Conservation (phyloP, 2,329 filamentous ascomycete genomes). For the Immersiporthe knoxdaviesiana region DNA sequence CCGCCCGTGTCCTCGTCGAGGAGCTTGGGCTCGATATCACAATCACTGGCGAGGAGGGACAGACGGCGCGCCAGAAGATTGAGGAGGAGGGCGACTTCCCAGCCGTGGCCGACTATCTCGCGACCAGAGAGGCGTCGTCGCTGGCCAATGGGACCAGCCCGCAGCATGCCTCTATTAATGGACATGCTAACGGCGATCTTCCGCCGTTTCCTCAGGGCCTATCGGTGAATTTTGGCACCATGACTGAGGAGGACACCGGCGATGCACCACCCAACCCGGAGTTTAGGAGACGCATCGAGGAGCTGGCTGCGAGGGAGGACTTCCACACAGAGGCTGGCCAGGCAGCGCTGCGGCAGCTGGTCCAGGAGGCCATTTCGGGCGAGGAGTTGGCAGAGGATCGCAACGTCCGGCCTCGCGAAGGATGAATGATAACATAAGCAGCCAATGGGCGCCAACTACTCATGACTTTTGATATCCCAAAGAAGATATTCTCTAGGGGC, state of each 20-base stretch:
- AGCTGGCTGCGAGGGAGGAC: constrained; percentile 80
- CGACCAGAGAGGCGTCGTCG: constrained; percentile 35
- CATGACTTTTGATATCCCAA: constrained; percentile 59
- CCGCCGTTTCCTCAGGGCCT: constrained; percentile 76
- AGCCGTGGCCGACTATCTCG: constrained; percentile 73
- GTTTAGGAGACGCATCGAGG: constrained; percentile 84
- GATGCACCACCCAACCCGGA: constrained; percentile 71
- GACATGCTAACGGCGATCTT: constrained; percentile 45
- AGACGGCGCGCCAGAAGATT: constrained; percentile 82
- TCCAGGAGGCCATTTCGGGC: constrained; percentile 77
- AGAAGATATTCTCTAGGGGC: constrained; percentile 58
- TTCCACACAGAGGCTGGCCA: constrained; percentile 83
- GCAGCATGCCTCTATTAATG: constrained; percentile 36
- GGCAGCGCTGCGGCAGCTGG: constrained; percentile 73
- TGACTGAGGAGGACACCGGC: constrained; percentile 64
- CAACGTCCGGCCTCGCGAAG: constrained; percentile 65
- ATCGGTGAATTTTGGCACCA: constrained; percentile 75
- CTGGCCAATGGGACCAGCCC: constrained; percentile 17
- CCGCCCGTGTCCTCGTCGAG: constrained; percentile 79
- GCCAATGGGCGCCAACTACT: constrained; percentile 37
- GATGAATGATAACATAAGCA: constrained; percentile 46
- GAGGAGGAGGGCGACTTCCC: constrained; percentile 78
- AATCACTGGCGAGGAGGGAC: constrained; percentile 71
- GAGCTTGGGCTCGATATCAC: constrained; percentile 73
- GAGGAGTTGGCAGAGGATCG: constrained; percentile 66